These are phyloP conservation scores for Scorias spongiosa DNA, from an alignment of 2,329 filamentous ascomycete genomes.

Conservation along the genomic window DNA sequence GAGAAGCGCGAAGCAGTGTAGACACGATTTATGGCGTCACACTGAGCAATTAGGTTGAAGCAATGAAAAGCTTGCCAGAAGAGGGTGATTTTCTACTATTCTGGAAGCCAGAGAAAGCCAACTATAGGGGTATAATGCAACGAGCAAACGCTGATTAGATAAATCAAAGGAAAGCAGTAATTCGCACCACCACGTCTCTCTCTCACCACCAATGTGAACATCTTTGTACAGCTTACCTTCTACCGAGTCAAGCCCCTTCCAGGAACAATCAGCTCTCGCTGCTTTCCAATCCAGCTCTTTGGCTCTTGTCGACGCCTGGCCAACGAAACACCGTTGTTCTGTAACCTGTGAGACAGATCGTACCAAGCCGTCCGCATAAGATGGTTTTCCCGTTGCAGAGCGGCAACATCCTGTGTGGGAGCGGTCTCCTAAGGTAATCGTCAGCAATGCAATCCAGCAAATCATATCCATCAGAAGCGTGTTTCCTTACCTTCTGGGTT, in stretches of 20 bases:
- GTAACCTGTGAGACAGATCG: slow-evolving; percentile 60
- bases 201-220: background rate
- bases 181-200: background rate
- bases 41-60: too few species aligned
- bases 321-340: slow-evolving; percentile 69
- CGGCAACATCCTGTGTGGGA: slow-evolving; percentile 37
- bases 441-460: background rate
- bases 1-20: too few species aligned
- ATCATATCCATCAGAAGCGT: background rate
- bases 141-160: background rate
- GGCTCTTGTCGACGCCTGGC: slow-evolving; percentile 60
- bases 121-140: background rate
- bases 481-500: background rate
- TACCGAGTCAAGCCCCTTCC: slow-evolving; percentile 1
- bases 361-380: slow-evolving; percentile 78
- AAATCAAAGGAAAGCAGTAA: background rate
- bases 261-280: slow-evolving; percentile 39
- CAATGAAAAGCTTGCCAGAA: too few species aligned
- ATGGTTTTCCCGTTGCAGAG: slow-evolving; percentile 60
- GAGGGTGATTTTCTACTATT: too few species aligned
- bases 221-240: background rate
- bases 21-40: too few species aligned
- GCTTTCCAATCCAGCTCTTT: slow-evolving; percentile 72
- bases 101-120: too few species aligned
- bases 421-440: slow-evolving; percentile 8